A percentile compares a stretch with the other conserved stretches of the same genome.
Evolutionary conservation across 345 rosid genomes (phyloP).

Genomic region (Barbarea vulgaris): DNA sequence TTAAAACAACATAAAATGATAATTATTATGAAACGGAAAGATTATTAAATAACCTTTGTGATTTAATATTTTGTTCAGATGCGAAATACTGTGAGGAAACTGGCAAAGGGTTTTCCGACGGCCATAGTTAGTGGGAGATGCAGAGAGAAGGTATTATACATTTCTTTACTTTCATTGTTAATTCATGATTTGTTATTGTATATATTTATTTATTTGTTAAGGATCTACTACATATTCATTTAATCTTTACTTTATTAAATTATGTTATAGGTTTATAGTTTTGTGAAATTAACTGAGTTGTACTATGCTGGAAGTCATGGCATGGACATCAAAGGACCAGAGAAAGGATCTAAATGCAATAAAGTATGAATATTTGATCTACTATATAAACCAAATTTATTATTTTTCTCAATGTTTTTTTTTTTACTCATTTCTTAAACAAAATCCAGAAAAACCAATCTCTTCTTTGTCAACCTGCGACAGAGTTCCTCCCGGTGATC

Average conservation of each 20-base stretch:
- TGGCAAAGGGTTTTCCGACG: slow-evolving; percentile 72
- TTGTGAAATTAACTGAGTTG: slow-evolving; percentile 73
- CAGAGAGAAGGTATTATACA: slow-evolving; percentile 69
- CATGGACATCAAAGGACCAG: slow-evolving; percentile 98
- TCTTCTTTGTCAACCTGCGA: slow-evolving; percentile 78
- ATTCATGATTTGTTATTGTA: background rate
- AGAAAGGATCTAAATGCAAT: slow-evolving; percentile 40
- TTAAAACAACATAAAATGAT: too few relatives aligned
- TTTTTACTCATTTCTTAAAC: background rate
- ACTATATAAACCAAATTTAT: background rate
- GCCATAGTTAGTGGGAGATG: slow-evolving; percentile 96
- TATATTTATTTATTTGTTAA: too few relatives aligned
- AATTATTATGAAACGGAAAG: too few relatives aligned
- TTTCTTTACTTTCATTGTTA: background rate
- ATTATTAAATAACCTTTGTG: background rate
- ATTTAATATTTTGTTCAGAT: slow-evolving; percentile 47
- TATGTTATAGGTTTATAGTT: slow-evolving; percentile 44
- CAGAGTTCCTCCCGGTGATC: slow-evolving; percentile 80
- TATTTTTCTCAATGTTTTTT: background rate
- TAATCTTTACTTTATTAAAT: background rate
- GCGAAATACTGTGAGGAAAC: slow-evolving; percentile 77
- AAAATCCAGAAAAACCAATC: slow-evolving; percentile 50
- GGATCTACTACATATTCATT: background rate
- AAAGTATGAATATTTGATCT: slow-evolving; percentile 42
- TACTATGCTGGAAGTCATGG: slow-evolving; percentile 98